Evolutionary conservation across 2,329 filamentous ascomycete species (phyloP).

Genomic region (Torrubiella hemipterigena): DNA sequence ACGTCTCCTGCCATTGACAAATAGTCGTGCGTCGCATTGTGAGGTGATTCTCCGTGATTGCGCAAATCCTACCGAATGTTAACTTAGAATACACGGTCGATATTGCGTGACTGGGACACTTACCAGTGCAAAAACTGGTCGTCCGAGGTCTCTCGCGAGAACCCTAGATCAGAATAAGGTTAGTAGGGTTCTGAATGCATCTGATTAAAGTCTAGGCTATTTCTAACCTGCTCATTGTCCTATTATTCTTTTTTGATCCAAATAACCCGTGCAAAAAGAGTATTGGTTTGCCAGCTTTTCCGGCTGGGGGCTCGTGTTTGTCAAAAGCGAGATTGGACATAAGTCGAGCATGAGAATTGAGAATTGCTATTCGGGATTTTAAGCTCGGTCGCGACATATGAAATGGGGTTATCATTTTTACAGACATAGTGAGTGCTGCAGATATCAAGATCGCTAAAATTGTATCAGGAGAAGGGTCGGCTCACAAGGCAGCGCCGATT

Average conservation of each 20-base stretch:
- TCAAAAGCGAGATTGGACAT: conserved; percentile 53
- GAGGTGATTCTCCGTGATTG: conserved; percentile 87
- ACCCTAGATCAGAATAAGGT: too few relatives aligned
- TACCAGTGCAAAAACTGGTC: conserved; percentile 73
- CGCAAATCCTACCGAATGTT: conserved; percentile 56
- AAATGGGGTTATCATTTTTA: too few relatives aligned
- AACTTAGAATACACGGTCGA: conserved; percentile 7
- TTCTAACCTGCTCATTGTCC: conserved; percentile 83
- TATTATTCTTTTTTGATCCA: conserved; percentile 90
- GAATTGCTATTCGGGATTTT: too few relatives aligned
- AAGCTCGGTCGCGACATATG: too few relatives aligned
- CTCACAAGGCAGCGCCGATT: too few relatives aligned
- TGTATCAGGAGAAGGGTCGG: too few relatives aligned
- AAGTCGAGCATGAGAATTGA: too few relatives aligned
- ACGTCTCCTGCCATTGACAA: conserved; percentile 72
- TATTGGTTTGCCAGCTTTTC: conserved; percentile 45
- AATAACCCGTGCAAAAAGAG: conserved; percentile 89
- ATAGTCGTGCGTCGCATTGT: conserved; percentile 68
- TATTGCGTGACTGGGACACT: conserved; percentile 3
- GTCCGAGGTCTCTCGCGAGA: conserved; percentile 67
- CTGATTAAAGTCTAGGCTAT: too few relatives aligned
- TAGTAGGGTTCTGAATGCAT: too few relatives aligned
- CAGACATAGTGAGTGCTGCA: too few relatives aligned
- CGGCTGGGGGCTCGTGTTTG: conserved; percentile 44
- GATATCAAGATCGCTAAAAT: too few relatives aligned